Conservation (phyloP, 352 stramenopile species). For the Blastocystis sp. region DNA sequence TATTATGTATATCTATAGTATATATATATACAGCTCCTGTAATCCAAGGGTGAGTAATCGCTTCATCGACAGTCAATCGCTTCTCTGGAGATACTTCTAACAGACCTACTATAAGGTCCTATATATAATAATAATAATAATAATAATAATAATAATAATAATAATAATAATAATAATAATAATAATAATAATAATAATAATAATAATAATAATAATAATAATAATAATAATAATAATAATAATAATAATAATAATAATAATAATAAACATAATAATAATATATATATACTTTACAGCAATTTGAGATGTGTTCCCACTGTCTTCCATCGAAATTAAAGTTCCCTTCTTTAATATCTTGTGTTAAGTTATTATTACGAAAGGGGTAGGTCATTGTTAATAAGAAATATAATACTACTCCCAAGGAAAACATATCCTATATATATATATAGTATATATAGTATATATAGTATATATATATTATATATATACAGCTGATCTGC, state of each 20-base stretch:
- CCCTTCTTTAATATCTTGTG: constrained; percentile 6
- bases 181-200: no score
- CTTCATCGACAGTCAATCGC: constrained; percentile 53
- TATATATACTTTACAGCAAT: no score
- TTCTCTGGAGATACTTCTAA: constrained; percentile 51
- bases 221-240: no score
- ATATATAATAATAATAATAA: constrained; percentile 54
- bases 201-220: no score
- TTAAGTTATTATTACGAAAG: constrained; percentile 32
- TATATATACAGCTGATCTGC: background rate
- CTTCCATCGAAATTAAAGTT: constrained; percentile 2
- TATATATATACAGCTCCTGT: no score
- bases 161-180: no score
- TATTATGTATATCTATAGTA: no score
- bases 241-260: no score
- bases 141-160: constrained; percentile 74
- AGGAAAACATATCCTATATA: constrained; percentile 64
- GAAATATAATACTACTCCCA: constrained; percentile 81
- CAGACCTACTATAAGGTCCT: constrained; percentile 53
- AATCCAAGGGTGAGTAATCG: constrained; percentile 58
- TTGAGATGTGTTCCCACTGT: background rate
- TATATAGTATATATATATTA: background rate
- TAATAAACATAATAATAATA: no score
- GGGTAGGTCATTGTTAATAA: constrained; percentile 51
- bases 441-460: background rate